Evolutionary conservation across 1,284 basidiomycete genomes (phyloP).

Genomic region (Bondarzewia mesenterica): DNA sequence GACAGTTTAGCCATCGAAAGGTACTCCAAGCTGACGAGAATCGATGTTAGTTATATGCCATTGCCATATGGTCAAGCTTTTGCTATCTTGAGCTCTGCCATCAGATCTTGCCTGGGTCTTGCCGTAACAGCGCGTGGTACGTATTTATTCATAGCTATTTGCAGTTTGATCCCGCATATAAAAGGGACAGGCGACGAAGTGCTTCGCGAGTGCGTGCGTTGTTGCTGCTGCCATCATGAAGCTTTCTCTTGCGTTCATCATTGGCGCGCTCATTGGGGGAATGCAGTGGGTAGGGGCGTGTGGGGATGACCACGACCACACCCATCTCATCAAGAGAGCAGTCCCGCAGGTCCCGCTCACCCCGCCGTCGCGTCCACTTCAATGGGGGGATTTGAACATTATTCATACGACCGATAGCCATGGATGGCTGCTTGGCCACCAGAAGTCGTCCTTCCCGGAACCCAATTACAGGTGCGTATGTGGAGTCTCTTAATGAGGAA

Average conservation of each 20-base stretch:
- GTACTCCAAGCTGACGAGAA: too few species aligned
- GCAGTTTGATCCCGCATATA: too few species aligned
- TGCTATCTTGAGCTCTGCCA: background rate
- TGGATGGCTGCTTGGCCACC: slow-evolving; percentile 74
- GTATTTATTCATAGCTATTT: background rate
- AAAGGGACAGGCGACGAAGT: too few species aligned
- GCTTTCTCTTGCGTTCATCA: background rate
- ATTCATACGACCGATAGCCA: slow-evolving; percentile 80
- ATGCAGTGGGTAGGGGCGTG: background rate
- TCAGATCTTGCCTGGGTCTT: background rate
- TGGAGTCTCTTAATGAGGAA: background rate
- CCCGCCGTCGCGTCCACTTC: slow-evolving; percentile 51
- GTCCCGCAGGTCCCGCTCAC: slow-evolving; percentile 30
- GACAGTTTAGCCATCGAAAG: too few species aligned
- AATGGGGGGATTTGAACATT: slow-evolving; percentile 74
- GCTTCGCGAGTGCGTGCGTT: too few species aligned
- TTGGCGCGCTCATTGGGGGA: background rate
- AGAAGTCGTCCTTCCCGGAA: slow-evolving; percentile 60
- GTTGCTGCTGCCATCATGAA: background rate
- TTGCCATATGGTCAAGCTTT: background rate
- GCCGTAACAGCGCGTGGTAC: background rate
- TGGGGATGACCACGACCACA: background rate
- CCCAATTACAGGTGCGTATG: slow-evolving; percentile 58
- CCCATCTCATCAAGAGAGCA: background rate
- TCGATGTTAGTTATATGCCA: too few species aligned